These are phyloP conservation scores for Plasmodium knowlesi DNA, from an alignment of 169 alveolate species.

Conservation along the genomic window DNA sequence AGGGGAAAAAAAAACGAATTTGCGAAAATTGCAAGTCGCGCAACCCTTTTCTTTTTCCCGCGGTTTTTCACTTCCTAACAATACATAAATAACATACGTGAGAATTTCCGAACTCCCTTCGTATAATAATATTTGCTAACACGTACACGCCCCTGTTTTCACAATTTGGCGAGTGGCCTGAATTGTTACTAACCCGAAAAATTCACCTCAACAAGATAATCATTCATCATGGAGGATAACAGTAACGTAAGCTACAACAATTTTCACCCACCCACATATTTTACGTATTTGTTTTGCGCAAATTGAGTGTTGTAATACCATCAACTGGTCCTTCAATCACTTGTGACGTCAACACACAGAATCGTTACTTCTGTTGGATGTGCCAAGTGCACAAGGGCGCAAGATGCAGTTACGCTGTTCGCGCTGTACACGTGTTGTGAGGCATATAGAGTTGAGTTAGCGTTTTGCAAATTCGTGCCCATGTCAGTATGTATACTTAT, in stretches of 20 bases:
- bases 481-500: neutral
- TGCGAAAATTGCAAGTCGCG: neutral
- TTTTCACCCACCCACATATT: neutral
- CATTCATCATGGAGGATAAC: slow-evolving; percentile 1
- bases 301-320: neutral
- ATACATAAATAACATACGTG: neutral
- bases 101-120: neutral
- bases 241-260: neutral
- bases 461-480: neutral
- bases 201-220: neutral
- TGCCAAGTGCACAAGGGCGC: neutral
- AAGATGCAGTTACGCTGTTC: neutral
- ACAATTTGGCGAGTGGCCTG: neutral
- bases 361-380: neutral
- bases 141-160: neutral
- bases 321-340: neutral
- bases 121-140: neutral
- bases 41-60: neutral
- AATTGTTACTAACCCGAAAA: neutral
- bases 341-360: neutral
- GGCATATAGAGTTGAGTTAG: neutral
- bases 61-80: neutral
- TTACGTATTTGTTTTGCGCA: neutral
- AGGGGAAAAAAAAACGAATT: neutral
- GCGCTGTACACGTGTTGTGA: neutral